Evolutionary conservation across 495 filamentous ascomycete species (phyloP).

Genomic region (Penicillium daleae): DNA sequence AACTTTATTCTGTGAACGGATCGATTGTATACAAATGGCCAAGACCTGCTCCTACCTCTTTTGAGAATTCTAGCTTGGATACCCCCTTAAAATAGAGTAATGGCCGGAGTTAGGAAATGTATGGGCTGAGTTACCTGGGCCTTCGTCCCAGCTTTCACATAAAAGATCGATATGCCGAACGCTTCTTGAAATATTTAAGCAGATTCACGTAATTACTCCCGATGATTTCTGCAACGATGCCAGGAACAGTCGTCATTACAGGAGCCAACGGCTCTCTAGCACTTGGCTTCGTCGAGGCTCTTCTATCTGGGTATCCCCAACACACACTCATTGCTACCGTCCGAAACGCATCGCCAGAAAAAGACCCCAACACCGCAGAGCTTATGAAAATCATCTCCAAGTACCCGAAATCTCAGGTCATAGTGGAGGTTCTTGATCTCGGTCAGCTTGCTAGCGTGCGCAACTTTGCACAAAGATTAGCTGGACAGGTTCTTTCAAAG

Average conservation of each 20-base stretch:
- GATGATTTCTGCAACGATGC: slow-evolving; percentile 12
- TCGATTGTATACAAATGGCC: not conserved
- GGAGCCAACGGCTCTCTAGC: slow-evolving; percentile 55
- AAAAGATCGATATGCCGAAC: not conserved
- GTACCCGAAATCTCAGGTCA: slow-evolving; percentile 36
- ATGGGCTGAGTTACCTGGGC: not conserved
- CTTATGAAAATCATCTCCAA: slow-evolving; percentile 39
- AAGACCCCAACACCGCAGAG: slow-evolving; percentile 46
- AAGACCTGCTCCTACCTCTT: slow-evolving; percentile 1
- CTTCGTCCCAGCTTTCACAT: not conserved
- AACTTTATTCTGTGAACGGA: not conserved
- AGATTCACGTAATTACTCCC: not conserved
- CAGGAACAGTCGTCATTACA: slow-evolving; percentile 51
- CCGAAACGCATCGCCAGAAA: slow-evolving; percentile 39
- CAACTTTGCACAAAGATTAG: slow-evolving; percentile 39
- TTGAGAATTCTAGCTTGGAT: not conserved
- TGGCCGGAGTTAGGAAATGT: not conserved
- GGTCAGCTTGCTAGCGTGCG: slow-evolving; percentile 38
- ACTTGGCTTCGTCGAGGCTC: slow-evolving; percentile 43
- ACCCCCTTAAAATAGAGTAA: not conserved
- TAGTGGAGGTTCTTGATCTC: slow-evolving; percentile 46
- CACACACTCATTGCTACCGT: slow-evolving; percentile 46
- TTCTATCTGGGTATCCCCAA: slow-evolving; percentile 42
- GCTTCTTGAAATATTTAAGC: not conserved
- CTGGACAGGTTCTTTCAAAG: slow-evolving; percentile 30